Evolutionary conservation across 495 filamentous ascomycete genomes (phyloP).

Genomic region (Penicillium tannophilum): DNA sequence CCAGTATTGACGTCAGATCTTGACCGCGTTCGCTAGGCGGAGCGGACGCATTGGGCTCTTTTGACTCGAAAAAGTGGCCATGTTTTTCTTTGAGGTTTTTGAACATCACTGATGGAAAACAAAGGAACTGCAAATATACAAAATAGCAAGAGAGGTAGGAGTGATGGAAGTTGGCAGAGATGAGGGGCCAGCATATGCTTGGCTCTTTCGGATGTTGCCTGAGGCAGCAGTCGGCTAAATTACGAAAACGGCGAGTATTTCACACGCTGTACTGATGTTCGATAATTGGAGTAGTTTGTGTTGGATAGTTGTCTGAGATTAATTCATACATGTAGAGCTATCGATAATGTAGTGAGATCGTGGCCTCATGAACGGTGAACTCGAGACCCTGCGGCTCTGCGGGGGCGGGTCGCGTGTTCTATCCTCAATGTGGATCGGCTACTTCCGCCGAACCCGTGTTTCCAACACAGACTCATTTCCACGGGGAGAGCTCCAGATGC

Average conservation of each 20-base stretch:
- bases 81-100: slow-evolving; percentile 45
- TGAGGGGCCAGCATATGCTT: slow-evolving; percentile 7
- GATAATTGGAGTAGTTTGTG: background rate
- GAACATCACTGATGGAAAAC: slow-evolving; percentile 31
- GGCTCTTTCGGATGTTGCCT: slow-evolving; percentile 6
- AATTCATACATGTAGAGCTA: background rate
- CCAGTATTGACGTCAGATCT: slow-evolving; percentile 52
- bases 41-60: slow-evolving; percentile 23
- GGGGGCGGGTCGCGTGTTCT: background rate
- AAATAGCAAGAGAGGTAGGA: background rate
- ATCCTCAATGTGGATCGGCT: background rate
- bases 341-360: background rate
- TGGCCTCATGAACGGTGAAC: background rate
- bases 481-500: slow-evolving; percentile 29
- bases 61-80: slow-evolving; percentile 37
- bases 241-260: background rate
- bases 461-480: slow-evolving; percentile 20
- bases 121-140: background rate
- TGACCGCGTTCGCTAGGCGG: slow-evolving; percentile 36
- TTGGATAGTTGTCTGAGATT: background rate
- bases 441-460: background rate
- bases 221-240: slow-evolving; percentile 6
- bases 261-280: background rate
- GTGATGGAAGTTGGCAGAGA: slow-evolving; percentile 1
- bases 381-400: slow-evolving; percentile 2